Evolutionary conservation across 306 rosid species (phyloP).

Genomic region (Cucurbita ficifolia): DNA sequence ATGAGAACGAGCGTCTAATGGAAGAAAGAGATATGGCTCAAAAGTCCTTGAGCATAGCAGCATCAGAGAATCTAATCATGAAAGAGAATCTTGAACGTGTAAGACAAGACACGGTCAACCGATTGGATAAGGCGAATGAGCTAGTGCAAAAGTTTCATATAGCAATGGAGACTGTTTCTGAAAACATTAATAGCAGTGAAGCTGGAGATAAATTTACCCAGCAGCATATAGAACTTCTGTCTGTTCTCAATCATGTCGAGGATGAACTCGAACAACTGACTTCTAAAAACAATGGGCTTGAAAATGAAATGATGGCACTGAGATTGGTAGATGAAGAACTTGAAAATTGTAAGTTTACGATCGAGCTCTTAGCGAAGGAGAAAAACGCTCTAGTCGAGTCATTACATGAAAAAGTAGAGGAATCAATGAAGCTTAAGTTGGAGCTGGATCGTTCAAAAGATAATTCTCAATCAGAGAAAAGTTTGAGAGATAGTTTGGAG

Average conservation of each 20-base stretch:
- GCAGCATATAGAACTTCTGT: constrained; percentile 41
- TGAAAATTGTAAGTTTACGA: constrained; percentile 35
- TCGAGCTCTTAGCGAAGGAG: constrained; percentile 34
- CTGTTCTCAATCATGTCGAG: constrained; percentile 46
- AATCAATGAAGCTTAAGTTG: constrained; percentile 33
- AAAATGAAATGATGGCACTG: constrained; percentile 36
- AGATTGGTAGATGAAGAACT: constrained; percentile 35
- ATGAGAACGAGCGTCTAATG: constrained; percentile 42
- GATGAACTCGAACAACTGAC: constrained; percentile 55
- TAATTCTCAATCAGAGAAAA: constrained; percentile 36
- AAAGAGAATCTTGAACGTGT: constrained; percentile 46
- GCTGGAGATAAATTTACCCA: constrained; percentile 45
- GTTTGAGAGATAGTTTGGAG: constrained; percentile 35
- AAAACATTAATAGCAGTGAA: constrained; percentile 33
- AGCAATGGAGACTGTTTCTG: constrained; percentile 47
- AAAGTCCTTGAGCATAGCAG: constrained; percentile 31
- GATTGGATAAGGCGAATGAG: constrained; percentile 34
- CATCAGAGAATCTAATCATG: constrained; percentile 42
- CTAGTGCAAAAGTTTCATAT: constrained; percentile 55
- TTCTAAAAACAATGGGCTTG: constrained; percentile 49
- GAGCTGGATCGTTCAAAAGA: constrained; percentile 39
- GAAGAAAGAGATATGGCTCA: constrained; percentile 43
- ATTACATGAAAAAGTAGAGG: constrained; percentile 41
- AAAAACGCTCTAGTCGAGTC: constrained; percentile 40
- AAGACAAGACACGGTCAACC: constrained; percentile 25